Evolutionary conservation across 108 stramenopile species (phyloP), one percentile per base, ranked within the genome.

Genomic region (Pseudonitzschia delicatissima): DNA sequence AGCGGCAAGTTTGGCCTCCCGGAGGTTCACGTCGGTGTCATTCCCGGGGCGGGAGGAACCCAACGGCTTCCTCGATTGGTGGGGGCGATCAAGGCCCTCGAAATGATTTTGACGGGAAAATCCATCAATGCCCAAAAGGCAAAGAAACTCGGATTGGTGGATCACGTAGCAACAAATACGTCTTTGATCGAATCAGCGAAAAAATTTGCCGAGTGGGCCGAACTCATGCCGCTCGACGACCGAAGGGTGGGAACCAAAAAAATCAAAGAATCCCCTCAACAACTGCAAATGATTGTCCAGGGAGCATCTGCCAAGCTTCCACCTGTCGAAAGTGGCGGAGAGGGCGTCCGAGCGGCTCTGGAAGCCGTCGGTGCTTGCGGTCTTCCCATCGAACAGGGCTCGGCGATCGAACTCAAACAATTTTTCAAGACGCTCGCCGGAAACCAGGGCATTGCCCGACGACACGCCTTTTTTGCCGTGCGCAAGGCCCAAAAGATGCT

Each of bases 31-130:
- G 88, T 99, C 23, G 98, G 96, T 32, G 84, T 99, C 65, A 95
- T 99, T 58, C 98, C 98, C 0, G 95, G 96, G 18, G 98, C 96
- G 0, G 97, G 97, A 5, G 98, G 96, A 8, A 98, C 98, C 3
- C 98, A 99, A 75, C 94, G 97, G 29, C 87, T 99, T 50, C 94
- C 97, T 11, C 77, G 97, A 42, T 74, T 97, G 49, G 82, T 94
- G 48, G 87, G 85, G 7, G 75, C 91, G 34, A 71, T 77, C 17
- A 67, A 77, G 50, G 93, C 96, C 3, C 66, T 93, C 28, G 81
- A 88, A 65, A 82, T 96, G 77, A 97, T 97, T 73, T 55, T 89
- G 42, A 82, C 87, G 4, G 98, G 95, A 28, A 64, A 71, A 35
- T 75, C 84, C 18, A 70, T 91, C 65, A 64, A 83, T 6, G 55